Base-by-base conservation (phyloP, 2,329 filamentous ascomycete species). In the Rutstroemia sp. region DNA sequence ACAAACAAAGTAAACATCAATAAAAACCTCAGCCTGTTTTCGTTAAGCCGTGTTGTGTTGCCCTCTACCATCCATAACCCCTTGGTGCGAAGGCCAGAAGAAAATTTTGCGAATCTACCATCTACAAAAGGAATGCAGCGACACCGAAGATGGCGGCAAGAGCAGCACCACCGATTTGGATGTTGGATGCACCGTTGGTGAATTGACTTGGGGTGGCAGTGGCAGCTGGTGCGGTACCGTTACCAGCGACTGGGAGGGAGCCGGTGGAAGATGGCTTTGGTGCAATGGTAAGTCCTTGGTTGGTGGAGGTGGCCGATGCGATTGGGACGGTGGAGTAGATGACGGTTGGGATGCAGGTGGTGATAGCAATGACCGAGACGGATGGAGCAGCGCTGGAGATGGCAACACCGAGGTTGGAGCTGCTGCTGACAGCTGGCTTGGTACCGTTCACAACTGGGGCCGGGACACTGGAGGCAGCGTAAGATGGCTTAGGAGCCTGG, bases 81-180 rank as follows among this genome's bases (percentile, higher is more conserved):
- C 56, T 62, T 59, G 59, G 57, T 57, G 51, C 16, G 27, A 37
- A 58, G 44, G 61, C 60, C 52, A 64, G 56, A 64, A 58, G 58
- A 47, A 16, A 21, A 47, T 9, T 56, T 25, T 17, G 37, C 48
- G 51, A 57, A 57, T 21, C 14, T 42, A 60, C 59, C 61, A 64
- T 62, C 69, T 69, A 69, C 64, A 72, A 59, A 60, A 70, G 50
- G 61, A 69, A 60, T 61, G 65, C 54, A 44, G 51, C 58, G 51
- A 62, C 49, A 52, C 58, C 63, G 25, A 61, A 59, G 37, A 60
- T 37, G 45, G 58, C 60, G 17, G 60, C 61, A 38, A 61, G 48
- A 23, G 57, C 58, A 48, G 60, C 58, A 39, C 60, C 57, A 48
- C 53, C 56, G 46, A 48, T 48, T 21, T 58, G 42, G 46, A 54